Evolutionary conservation across 2,329 filamentous ascomycete genomes (phyloP).

Genomic region (Alternaria panax): DNA sequence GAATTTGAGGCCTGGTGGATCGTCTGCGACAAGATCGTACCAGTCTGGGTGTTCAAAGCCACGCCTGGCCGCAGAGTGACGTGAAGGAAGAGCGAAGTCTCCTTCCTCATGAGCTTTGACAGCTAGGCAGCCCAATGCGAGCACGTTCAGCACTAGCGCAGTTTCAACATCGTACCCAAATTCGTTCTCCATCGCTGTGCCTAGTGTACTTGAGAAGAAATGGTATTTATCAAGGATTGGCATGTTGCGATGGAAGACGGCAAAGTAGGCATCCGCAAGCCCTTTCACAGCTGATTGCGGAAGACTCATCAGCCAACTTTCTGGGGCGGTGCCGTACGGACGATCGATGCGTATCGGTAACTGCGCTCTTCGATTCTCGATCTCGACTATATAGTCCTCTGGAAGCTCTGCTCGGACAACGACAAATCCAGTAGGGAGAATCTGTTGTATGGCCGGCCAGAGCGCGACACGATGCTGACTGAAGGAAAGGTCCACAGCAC

Average conservation of each 20-base stretch:
- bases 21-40: slow-evolving; percentile 46
- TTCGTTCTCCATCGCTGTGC: slow-evolving; percentile 57
- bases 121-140: slow-evolving; percentile 61
- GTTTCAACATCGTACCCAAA: slow-evolving; percentile 62
- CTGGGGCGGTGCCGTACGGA: slow-evolving; percentile 44
- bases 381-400: slow-evolving; percentile 59
- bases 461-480: slow-evolving; percentile 60
- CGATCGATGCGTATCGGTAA: slow-evolving; percentile 51
- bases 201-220: slow-evolving; percentile 60
- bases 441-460: slow-evolving; percentile 57
- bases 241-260: slow-evolving; percentile 62
- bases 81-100: slow-evolving; percentile 54
- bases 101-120: slow-evolving; percentile 60
- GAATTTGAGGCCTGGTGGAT: slow-evolving; percentile 59
- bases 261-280: slow-evolving; percentile 62
- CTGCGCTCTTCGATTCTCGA: slow-evolving; percentile 57
- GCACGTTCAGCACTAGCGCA: slow-evolving; percentile 59
- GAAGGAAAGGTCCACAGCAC: slow-evolving; percentile 55
- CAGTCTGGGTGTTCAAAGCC: slow-evolving; percentile 44
- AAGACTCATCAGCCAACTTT: slow-evolving; percentile 56
- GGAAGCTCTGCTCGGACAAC: slow-evolving; percentile 50
- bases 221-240: slow-evolving; percentile 62
- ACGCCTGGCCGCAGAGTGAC: slow-evolving; percentile 13
- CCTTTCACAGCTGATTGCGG: slow-evolving; percentile 59
- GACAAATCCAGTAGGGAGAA: slow-evolving; percentile 54